Evolutionary conservation across 2,329 filamentous ascomycete genomes (phyloP).

Genomic region (Nannizziopsis arthrosporioides): DNA sequence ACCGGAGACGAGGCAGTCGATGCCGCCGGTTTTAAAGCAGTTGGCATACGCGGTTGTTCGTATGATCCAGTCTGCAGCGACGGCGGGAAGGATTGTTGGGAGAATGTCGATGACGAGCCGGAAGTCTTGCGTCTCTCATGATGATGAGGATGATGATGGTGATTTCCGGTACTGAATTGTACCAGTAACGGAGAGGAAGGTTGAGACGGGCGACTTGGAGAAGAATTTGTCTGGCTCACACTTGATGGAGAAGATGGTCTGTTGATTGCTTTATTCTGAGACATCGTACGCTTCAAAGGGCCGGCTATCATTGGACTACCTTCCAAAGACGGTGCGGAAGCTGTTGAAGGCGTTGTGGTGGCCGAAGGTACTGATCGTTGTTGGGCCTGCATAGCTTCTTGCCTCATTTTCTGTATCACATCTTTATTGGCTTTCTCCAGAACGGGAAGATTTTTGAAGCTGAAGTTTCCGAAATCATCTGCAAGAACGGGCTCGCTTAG

Average conservation of each 20-base stretch:
- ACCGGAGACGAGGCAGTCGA: constrained; percentile 46
- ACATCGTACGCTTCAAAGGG: constrained; percentile 69
- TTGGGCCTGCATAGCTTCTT: constrained; percentile 69
- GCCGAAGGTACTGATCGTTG: constrained; percentile 37
- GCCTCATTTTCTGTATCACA: constrained; percentile 88
- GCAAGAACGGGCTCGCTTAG: constrained; percentile 78
- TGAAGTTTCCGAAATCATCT: constrained; percentile 92
- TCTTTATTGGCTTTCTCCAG: constrained; percentile 98
- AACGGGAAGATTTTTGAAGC: constrained; percentile 94
- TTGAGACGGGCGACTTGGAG: constrained; percentile 73
- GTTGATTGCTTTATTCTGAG: constrained; percentile 64
- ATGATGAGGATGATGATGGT: constrained; percentile 39
- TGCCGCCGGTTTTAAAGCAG: constrained; percentile 38
- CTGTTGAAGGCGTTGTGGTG: constrained; percentile 24
- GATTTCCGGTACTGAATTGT: constrained; percentile 76
- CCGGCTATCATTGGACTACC: constrained; percentile 73
- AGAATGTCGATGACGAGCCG: constrained; percentile 72
- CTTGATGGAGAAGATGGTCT: constrained; percentile 79
- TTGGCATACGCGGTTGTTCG: constrained; percentile 54
- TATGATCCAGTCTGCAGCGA: constrained; percentile 42
- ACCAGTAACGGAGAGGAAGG: constrained; percentile 87
- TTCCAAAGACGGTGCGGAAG: constrained; percentile 59
- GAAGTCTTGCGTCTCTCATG: constrained; percentile 84
- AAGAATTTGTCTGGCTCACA: constrained; percentile 67
- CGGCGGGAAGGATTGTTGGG: constrained; percentile 50